Conservation (phyloP, 495 filamentous ascomycete genomes). For the Halenospora varia region DNA sequence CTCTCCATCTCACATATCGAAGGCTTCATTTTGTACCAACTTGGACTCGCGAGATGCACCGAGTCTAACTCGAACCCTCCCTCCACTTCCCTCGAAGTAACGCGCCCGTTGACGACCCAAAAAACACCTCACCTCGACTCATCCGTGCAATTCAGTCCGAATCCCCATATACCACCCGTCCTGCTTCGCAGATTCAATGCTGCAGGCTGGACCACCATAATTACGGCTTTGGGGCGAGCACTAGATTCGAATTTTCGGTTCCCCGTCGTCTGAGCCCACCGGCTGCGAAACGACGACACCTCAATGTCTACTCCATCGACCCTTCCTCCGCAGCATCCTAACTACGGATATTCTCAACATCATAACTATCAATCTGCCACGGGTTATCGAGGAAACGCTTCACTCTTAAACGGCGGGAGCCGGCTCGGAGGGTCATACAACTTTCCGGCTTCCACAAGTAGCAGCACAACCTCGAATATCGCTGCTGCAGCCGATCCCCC, state of each 20-base stretch:
- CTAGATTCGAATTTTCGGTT: background rate
- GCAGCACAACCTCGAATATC: slow-evolving; percentile 16
- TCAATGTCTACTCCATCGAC: slow-evolving; percentile 84
- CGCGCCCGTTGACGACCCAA: slow-evolving; percentile 16
- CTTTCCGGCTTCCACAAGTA: slow-evolving; percentile 25
- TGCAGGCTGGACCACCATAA: slow-evolving; percentile 1
- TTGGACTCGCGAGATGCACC: slow-evolving; percentile 11
- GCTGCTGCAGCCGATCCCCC: slow-evolving; percentile 18
- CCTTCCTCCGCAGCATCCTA: slow-evolving; percentile 59
- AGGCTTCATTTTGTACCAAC: background rate
- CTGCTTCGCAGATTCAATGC: slow-evolving; percentile 12
- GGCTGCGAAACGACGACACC: slow-evolving; percentile 19
- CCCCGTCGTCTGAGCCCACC: slow-evolving; percentile 15
- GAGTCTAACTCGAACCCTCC: slow-evolving; percentile 6
- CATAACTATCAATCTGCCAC: slow-evolving; percentile 51
- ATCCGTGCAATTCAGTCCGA: too few relatives aligned
- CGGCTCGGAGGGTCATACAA: slow-evolving; percentile 25
- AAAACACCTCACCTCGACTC: slow-evolving; percentile 5
- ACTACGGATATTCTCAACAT: slow-evolving; percentile 66
- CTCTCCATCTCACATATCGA: background rate
- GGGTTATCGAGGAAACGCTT: slow-evolving; percentile 19
- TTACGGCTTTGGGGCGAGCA: slow-evolving; percentile 5
- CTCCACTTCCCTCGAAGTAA: slow-evolving; percentile 1
- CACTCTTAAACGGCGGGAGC: slow-evolving; percentile 23
- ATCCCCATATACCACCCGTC: background rate